Conservation (phyloP, 139 green algal genomes). For the Diplosphaera chodatii region DNA sequence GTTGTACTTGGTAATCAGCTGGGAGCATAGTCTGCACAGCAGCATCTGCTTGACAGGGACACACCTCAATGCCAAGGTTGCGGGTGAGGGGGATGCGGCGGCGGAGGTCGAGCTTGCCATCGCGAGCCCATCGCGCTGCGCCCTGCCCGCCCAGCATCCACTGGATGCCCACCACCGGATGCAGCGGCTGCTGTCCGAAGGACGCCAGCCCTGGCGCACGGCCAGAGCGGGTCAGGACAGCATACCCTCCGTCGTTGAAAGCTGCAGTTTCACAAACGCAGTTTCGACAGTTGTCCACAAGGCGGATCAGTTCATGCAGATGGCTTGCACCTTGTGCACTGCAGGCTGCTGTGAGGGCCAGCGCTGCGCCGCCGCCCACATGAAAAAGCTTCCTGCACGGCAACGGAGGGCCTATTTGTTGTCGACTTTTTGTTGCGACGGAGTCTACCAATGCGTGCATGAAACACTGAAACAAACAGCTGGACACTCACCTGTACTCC, state of each 20-base stretch:
- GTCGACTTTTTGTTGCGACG: too few relatives aligned
- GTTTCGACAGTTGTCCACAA: too few relatives aligned
- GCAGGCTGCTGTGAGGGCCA: neutral
- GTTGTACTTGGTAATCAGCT: too few relatives aligned
- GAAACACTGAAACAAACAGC: neutral
- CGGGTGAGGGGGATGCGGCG: conserved; percentile 3
- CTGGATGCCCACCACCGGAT: conserved; percentile 8
- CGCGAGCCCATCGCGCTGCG: conserved; percentile 10
- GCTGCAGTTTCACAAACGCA: too few relatives aligned
- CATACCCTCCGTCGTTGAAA: too few relatives aligned
- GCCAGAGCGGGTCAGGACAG: too few relatives aligned
- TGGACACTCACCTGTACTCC: neutral
- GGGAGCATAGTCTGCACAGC: too few relatives aligned
- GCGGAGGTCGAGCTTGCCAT: conserved; percentile 4
- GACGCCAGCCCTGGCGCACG: neutral
- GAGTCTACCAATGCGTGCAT: too few relatives aligned
- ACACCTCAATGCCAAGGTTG: conserved; percentile 13
- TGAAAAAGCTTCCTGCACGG: neutral
- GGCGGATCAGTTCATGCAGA: too few relatives aligned
- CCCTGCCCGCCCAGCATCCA: conserved; percentile 6
- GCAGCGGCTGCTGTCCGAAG: neutral
- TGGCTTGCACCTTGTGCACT: neutral
- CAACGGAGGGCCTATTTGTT: too few relatives aligned
- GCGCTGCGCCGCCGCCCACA: neutral
- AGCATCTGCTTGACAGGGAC: too few relatives aligned